Percentiles rank a stretch among this genome's conserved stretches.
These are phyloP conservation scores for Eragrostis tef DNA, from an alignment of 202 grass and related monocot species.

Conservation along the genomic window DNA sequence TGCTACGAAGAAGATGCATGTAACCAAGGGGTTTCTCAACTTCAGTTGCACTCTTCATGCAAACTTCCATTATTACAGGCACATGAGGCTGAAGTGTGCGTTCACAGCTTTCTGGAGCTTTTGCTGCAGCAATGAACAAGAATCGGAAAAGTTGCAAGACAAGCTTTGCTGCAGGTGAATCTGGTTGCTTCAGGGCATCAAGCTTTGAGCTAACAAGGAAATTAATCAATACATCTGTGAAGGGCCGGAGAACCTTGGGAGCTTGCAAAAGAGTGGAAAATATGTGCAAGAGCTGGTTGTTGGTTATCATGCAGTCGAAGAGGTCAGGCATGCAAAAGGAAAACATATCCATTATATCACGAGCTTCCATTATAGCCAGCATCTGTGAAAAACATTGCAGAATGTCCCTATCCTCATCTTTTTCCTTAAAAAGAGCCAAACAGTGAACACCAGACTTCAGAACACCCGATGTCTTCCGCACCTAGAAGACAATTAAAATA, in stretches of 20 bases:
- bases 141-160: slow-evolving; percentile 94
- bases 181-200: slow-evolving; percentile 92
- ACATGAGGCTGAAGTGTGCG: slow-evolving; percentile 94
- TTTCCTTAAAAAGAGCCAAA: slow-evolving; percentile 90
- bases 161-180: slow-evolving; percentile 92
- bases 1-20: slow-evolving; percentile 93
- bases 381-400: slow-evolving; percentile 92
- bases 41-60: slow-evolving; percentile 97
- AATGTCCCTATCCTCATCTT: slow-evolving; percentile 96
- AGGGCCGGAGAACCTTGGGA: slow-evolving; percentile 87
- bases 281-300: slow-evolving; percentile 91
- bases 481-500: slow-evolving; percentile 60
- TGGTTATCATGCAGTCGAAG: slow-evolving; percentile 93
- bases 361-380: slow-evolving; percentile 93
- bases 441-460: slow-evolving; percentile 93
- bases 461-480: slow-evolving; percentile 87
- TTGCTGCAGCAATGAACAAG: slow-evolving; percentile 93
- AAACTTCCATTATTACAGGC: slow-evolving; percentile 95
- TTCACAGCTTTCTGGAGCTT: slow-evolving; percentile 80
- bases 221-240: slow-evolving; percentile 94
- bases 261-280: slow-evolving; percentile 93
- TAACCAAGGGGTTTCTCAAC: slow-evolving; percentile 98
- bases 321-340: slow-evolving; percentile 96
- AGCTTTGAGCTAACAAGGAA: slow-evolving; percentile 95
- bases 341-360: slow-evolving; percentile 98